Evolutionary conservation across 2,329 filamentous ascomycete genomes (phyloP).

Genomic region (Macrophomina tecta): DNA sequence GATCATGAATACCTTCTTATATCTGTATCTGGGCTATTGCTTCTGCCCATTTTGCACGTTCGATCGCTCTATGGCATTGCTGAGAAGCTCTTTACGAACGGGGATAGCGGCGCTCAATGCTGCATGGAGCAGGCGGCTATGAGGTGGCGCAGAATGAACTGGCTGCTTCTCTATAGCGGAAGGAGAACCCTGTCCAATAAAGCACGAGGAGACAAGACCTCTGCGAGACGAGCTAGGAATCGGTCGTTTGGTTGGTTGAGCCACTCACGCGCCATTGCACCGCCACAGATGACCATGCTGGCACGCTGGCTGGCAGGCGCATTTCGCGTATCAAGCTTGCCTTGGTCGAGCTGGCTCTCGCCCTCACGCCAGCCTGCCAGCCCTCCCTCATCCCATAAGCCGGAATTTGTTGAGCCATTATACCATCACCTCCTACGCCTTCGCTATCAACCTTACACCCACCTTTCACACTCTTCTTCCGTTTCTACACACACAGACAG

Average conservation of each 20-base stretch:
- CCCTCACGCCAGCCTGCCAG: slow-evolving; percentile 6
- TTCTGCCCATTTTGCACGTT: too few species aligned
- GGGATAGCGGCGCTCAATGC: background rate
- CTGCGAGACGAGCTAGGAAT: background rate
- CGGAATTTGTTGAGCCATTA: background rate
- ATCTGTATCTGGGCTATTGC: too few species aligned
- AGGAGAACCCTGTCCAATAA: background rate
- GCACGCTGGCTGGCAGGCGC: background rate
- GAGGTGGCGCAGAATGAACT: background rate
- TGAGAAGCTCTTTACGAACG: too few species aligned
- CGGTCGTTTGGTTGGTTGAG: too few species aligned
- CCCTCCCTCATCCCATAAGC: background rate
- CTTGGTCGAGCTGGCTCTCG: background rate
- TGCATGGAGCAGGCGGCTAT: background rate
- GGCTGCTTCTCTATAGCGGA: background rate
- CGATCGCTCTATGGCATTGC: too few species aligned
- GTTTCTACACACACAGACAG: background rate
- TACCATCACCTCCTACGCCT: slow-evolving; percentile 5
- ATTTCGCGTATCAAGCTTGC: background rate
- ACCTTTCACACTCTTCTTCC: background rate
- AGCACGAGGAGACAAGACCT: background rate
- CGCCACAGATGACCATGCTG: background rate
- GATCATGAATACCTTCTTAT: too few species aligned
- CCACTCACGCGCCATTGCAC: background rate
- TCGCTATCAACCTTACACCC: background rate